Evolutionary conservation across 768 basidiomycete species (phyloP), one percentile per base, ranked within the genome.

Genomic region (Melanogaster broomeanus): DNA sequence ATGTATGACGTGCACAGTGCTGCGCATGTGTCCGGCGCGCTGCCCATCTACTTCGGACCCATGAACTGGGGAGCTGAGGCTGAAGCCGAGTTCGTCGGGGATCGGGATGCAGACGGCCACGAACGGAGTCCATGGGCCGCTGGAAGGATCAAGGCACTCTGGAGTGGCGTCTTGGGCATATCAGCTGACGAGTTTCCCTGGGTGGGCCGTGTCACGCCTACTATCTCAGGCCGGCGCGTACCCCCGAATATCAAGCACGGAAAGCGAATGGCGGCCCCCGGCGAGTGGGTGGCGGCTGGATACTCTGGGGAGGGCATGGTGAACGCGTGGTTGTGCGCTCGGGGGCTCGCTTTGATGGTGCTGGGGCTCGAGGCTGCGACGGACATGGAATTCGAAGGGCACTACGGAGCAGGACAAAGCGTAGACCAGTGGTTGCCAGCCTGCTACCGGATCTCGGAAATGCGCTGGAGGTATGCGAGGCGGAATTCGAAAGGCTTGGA

Each of bases 241-340:
- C 67, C 70, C 12, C 37, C 43, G 16, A 34, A 28, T 7, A 27
- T 19, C 42, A 33, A 15, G 10, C 34, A 35, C 49, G 21, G 40
- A 7, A 30, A 25, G n/a, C 56, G 57, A 43, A 53, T 51, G 49
- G 55, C 52, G 2, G 49, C 60, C 19, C 66, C 83, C 0, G 86
- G 85, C 16, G 87, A 89, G 63, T 88, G 87, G 88, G 75, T 88
- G 15, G 72, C 82, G 15, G 86, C 83, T 12, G 87, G 85, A 4
- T 89, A 84, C 61, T 75, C 78, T 0, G 87, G 87, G 1, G 87
- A 90, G 56, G 87, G 87, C 2, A 87, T 88, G 87, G 80, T 79
- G 4, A 79, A 86, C 55, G 85, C 83, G 0, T 87, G 85, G 84
- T 62, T 83, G 64, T 76, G 82, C 49, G 79, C 81, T 4, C 74